Percentiles rank a stretch among this genome's conserved stretches.
Conservation (phyloP, 306 rosid species). For the Cercis canadensis region DNA sequence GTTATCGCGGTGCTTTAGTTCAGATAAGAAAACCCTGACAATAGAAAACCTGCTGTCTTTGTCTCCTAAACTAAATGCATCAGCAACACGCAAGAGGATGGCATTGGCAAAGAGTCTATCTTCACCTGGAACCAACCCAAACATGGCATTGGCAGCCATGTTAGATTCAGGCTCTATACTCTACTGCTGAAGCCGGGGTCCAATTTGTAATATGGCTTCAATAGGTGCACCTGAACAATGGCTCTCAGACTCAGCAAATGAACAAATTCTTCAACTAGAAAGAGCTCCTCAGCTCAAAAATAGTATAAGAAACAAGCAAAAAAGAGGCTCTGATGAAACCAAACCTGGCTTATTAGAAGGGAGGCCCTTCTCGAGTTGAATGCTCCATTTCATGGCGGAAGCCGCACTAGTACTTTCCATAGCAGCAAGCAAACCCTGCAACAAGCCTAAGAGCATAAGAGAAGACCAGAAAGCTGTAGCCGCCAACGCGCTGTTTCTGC, state of each 20-base stretch:
- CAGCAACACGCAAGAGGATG: conserved; percentile 80
- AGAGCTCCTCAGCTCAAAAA: too few relatives aligned
- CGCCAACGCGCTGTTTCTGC: too few relatives aligned
- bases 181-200: conserved; percentile 62
- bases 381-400: conserved; percentile 83
- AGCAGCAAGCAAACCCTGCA: too few relatives aligned
- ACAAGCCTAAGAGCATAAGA: too few relatives aligned
- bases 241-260: not conserved
- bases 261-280: too few relatives aligned
- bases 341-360: conserved; percentile 63
- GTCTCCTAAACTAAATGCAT: conserved; percentile 70
- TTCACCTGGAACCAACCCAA: conserved; percentile 76
- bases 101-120: conserved; percentile 74
- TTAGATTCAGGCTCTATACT: conserved; percentile 62
- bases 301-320: too few relatives aligned
- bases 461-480: too few relatives aligned
- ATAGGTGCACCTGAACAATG: conserved; percentile 55
- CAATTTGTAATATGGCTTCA: conserved; percentile 62
- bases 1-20: conserved; percentile 43
- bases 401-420: conserved; percentile 71
- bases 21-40: conserved; percentile 64
- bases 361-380: conserved; percentile 79
- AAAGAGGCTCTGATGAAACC: not conserved
- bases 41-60: conserved; percentile 50
- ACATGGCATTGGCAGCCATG: conserved; percentile 52